Evolutionary conservation across 495 filamentous ascomycete genomes (phyloP), one percentile per base, ranked within the genome.

Genomic region (Xylaria grammica): DNA sequence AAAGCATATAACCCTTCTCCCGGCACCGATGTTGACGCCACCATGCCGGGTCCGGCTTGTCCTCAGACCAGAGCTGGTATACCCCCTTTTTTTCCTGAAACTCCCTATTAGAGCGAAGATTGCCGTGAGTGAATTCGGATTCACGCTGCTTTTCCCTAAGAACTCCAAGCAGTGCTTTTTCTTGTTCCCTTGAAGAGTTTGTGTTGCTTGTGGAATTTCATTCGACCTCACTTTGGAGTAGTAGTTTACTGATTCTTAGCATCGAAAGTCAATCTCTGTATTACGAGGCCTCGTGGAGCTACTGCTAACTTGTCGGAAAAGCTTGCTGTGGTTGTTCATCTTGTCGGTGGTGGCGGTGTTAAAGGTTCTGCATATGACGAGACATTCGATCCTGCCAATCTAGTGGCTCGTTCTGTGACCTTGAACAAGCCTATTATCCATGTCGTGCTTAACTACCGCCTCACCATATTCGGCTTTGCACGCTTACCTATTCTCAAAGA

Each of bases 241-340:
- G 7, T 2, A 22, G 24, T 27, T 27, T 49, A 26, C 46, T 9
- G 7, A 27, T 49, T 24, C 24, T 26, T 24, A 49, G 3, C 6
- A 5, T 49, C 19, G 11, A 15, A 51, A 51, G 49, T 82, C 8
- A 79, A 75, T 45, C 60, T 82, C 22, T 77, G 77, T 42, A 78
- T 82, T 49, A 65, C 78, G 0, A 67, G 76, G 11, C 79, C 80
- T 1, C 44, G 60, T 2, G 72, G 74, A 7, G 69, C 69, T 0
- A 51, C 27, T 0, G 13, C 52, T 2, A 56, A 68, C 0, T n/a
- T 8, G 50, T 34, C 10, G 10, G 75, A 74, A 2, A 77, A 76
- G 0, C 71, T 81, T 4, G 79, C 80, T 0, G 80, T 82, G 1
- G 71, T 81, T 27, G 65, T 82, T 0, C 78, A 75, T 26, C 72